A percentile compares a stretch with the other conserved stretches of the same genome.
phyloP scores from a whole-genome alignment of 2,329 filamentous ascomycete species.

The Monilinia fructigena region DNA sequence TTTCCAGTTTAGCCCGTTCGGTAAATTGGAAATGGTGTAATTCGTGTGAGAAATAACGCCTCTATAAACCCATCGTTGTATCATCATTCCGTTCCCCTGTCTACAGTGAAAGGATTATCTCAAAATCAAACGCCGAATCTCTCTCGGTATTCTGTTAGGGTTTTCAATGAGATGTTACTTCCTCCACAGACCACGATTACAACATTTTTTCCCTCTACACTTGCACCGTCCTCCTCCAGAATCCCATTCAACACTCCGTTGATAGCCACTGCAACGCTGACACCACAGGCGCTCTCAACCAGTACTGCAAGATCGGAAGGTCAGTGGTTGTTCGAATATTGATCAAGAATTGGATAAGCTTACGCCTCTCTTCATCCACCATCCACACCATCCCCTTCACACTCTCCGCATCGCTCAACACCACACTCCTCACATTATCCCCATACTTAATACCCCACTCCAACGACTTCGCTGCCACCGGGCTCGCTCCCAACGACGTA shows the following conservation, averaged over 20 bases:
- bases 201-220: constrained; percentile 71
- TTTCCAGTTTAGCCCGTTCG: too few species aligned
- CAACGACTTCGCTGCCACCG: constrained; percentile 68
- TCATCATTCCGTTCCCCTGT: too few species aligned
- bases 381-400: constrained; percentile 74
- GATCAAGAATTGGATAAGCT: not conserved
- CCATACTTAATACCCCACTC: constrained; percentile 53
- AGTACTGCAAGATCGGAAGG: constrained; percentile 42
- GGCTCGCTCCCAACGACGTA: constrained; percentile 68
- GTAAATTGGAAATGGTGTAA: too few species aligned
- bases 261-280: constrained; percentile 70
- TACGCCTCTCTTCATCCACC: constrained; percentile 70
- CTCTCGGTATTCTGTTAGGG: constrained; percentile 48
- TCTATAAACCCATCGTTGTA: constrained; percentile 1
- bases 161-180: constrained; percentile 61
- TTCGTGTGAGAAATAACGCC: too few species aligned
- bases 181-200: constrained; percentile 86
- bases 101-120: too few species aligned
- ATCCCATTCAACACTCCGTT: constrained; percentile 52
- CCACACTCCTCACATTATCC: constrained; percentile 56
- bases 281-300: constrained; percentile 83
- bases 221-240: constrained; percentile 77
- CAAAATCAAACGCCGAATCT: constrained; percentile 10
- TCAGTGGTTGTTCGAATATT: not conserved
- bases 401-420: constrained; percentile 74